Evolutionary conservation across 1,139 yeast genomes (phyloP), one percentile per base, ranked within the genome.

Genomic region (Diutina siamensis): DNA sequence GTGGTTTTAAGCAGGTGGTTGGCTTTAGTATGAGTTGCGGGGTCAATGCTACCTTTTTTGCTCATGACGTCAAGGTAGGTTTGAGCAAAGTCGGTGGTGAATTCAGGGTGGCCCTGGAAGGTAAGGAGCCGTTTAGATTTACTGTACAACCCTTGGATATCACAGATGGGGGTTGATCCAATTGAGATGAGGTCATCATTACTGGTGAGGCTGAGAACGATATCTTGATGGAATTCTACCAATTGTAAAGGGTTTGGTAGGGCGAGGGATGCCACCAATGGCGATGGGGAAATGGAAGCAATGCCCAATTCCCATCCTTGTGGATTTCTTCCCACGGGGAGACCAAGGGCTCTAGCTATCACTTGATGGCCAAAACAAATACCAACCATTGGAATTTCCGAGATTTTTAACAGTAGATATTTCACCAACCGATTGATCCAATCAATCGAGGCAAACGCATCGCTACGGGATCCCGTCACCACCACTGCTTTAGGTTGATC

Each of bases 311-410:
- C 40, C 40, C 40, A 35, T n/a, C 28, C 38, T 18, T 10, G 13
- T 4, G 38, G 25, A 15, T 20, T 19, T 12, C 38, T 22, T 2
- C 10, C n/a, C 4, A 13, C 15, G n/a, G 10, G 9, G n/a, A 4
- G 13, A 4, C 38, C 38, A 8, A 35, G 8, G 8, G n/a, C n/a
- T 10, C 15, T 18, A 8, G 15, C 38, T 1, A 18, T 10, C 7
- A 35, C 4, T 20, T 35, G 38, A 20, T 35, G 38, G 38, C 25
- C 25, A 35, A 35, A 35, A 19, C 25, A 35, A n/a, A 35, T 35
- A 4, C 38, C 38, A 18, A 35, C n/a, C n/a, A 35, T 5, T 9
- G 38, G 38, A 10, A 35, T 13, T n/a, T n/a, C n/a, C n/a, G n/a
- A n/a, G n/a, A n/a, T n/a, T n/a, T n/a, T n/a, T n/a, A n/a, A n/a